A percentile compares a stretch with the other conserved stretches of the same genome.
Conservation (phyloP, 495 filamentous ascomycete genomes). For the Xylaria bambusicola region DNA sequence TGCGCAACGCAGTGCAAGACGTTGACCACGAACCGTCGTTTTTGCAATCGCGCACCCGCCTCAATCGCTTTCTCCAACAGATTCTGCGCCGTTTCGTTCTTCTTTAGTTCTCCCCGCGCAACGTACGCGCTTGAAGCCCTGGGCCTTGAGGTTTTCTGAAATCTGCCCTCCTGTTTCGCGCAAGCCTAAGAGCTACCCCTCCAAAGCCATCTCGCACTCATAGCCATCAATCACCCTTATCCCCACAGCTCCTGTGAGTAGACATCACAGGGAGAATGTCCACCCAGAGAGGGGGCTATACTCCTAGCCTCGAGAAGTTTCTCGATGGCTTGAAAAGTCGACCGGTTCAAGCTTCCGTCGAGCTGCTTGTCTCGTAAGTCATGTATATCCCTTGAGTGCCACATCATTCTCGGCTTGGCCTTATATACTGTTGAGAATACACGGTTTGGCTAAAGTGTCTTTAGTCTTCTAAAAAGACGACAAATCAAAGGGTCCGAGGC, state of each 20-base stretch:
- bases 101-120: neutral
- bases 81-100: too few relatives aligned
- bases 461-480: slow-evolving; percentile 81
- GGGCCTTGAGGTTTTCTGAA: neutral
- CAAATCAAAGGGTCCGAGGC: slow-evolving; percentile 85
- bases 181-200: neutral
- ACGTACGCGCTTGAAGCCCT: neutral
- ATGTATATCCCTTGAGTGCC: neutral
- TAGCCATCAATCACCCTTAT: too few relatives aligned
- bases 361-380: slow-evolving; percentile 75
- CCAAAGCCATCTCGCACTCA: neutral
- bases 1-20: too few relatives aligned
- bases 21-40: too few relatives aligned
- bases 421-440: neutral
- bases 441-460: neutral
- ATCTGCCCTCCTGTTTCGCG: neutral
- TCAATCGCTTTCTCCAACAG: too few relatives aligned
- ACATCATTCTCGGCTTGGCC: neutral
- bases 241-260: neutral
- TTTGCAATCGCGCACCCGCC: too few relatives aligned
- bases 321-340: slow-evolving; percentile 72
- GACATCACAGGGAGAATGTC: slow-evolving; percentile 36
- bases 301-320: slow-evolving; percentile 73
- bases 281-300: slow-evolving; percentile 44
- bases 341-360: slow-evolving; percentile 75